Base-by-base conservation (phyloP, 108 stramenopile genomes). In the Nannochloropsis salina region DNA sequence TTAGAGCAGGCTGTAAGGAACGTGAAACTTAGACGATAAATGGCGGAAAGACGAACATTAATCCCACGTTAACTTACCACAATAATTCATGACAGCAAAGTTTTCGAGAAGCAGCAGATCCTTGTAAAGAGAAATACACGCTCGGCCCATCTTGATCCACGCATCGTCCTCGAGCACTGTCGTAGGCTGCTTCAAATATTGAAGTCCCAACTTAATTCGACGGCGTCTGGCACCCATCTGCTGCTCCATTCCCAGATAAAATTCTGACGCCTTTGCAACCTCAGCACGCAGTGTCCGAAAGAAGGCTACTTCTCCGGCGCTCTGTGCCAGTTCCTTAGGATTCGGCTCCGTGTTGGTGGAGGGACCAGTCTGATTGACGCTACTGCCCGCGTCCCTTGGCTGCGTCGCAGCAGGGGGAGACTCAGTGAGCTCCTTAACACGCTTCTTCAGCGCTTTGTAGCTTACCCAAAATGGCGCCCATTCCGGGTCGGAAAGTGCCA, bases 41-140 rank as follows among this genome's bases (percentile, higher is more conserved):
- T 74, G 61, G n/a, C 15, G 15, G 61, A 74, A 2, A 74, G 15
- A 74, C 61, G 8, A 6, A 6, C 20, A 74, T 1, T 74, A n/a
- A 6, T 8, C 61, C 8, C n/a, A 15, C 61, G 20, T 74, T 0
- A 15, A 74, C 61, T 15, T 74, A 42, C 90, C 91, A 41, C 96
- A 97, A 89, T 97, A 99, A 31, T 96, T 99, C 96, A 99, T 98
- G 85, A 99, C 97, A 41, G 98, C 97, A 86, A 93, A 99, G 43
- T 96, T 97, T 87, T 99, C 98, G 44, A 99, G 93, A 80, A 98
- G 90, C 44, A 99, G 91, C 44, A 99, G 90, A 88, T 98, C 96
- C 86, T 94, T 96, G 90, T 99, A 97, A 85, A 96, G 95, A 47
- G 94, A 92, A 82, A 94, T 94, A 86, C 96, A 97, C 40, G 95